Evolutionary conservation across 257 asterid species (phyloP).

Genomic region (Leptodermis oblonga): DNA sequence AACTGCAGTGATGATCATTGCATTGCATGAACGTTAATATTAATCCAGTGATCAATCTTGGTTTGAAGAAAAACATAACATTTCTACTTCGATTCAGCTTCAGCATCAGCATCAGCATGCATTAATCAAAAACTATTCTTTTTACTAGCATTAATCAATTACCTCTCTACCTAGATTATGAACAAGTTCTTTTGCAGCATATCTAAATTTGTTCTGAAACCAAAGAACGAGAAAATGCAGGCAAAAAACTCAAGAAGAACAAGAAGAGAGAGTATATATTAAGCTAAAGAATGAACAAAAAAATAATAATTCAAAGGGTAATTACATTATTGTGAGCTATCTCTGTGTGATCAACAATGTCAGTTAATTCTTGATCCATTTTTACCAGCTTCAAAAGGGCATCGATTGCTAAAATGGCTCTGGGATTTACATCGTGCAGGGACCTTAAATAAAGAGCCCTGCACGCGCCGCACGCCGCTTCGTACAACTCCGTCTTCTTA

Average conservation of each 20-base stretch:
- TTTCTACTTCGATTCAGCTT: too few species aligned
- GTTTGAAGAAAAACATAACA: too few species aligned
- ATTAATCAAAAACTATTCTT: too few species aligned
- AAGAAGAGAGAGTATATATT: background rate
- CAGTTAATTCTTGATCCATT: slow-evolving; percentile 15
- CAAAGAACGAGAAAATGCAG: background rate
- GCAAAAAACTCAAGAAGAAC: too few species aligned
- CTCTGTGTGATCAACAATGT: slow-evolving; percentile 60
- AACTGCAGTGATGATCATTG: too few species aligned
- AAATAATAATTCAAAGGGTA: slow-evolving; percentile 28
- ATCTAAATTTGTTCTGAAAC: too few species aligned
- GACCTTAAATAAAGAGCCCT: slow-evolving; percentile 52
- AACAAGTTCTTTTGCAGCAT: too few species aligned
- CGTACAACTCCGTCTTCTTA: slow-evolving; percentile 28
- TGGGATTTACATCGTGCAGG: slow-evolving; percentile 59
- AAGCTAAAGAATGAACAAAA: background rate
- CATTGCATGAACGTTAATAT: too few species aligned
- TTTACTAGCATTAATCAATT: too few species aligned
- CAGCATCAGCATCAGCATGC: too few species aligned
- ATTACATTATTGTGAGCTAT: slow-evolving; percentile 38
- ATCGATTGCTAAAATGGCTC: slow-evolving; percentile 62
- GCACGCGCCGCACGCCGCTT: slow-evolving; percentile 51
- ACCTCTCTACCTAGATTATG: too few species aligned
- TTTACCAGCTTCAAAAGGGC: slow-evolving; percentile 62
- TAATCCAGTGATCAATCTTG: too few species aligned